phyloP scores from a whole-genome alignment of 2,329 filamentous ascomycete genomes.

The Colletotrichum scovillei region DNA sequence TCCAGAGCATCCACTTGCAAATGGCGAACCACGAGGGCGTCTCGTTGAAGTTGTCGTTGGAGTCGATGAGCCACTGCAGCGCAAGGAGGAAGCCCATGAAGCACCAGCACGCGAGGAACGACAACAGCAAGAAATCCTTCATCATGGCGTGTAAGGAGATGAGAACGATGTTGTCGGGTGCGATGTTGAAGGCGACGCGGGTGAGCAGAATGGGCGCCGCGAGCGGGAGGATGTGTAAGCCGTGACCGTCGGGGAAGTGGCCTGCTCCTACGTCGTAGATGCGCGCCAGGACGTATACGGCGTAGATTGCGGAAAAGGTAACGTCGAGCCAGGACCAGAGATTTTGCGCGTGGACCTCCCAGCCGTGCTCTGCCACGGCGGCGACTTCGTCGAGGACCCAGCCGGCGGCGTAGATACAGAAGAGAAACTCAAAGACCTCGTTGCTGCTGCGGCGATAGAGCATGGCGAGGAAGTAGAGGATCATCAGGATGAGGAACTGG shows the following conservation, averaged over 20 bases:
- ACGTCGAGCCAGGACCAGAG: slow-evolving; percentile 81
- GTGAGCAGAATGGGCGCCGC: slow-evolving; percentile 78
- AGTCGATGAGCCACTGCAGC: slow-evolving; percentile 70
- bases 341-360: slow-evolving; percentile 79
- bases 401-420: slow-evolving; percentile 72
- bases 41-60: slow-evolving; percentile 40
- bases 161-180: slow-evolving; percentile 81
- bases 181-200: slow-evolving; percentile 76
- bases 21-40: slow-evolving; percentile 63
- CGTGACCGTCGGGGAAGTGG: slow-evolving; percentile 57
- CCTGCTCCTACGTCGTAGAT: slow-evolving; percentile 60
- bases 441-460: slow-evolving; percentile 61
- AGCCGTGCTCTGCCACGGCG: slow-evolving; percentile 72
- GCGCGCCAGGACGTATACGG: slow-evolving; percentile 69
- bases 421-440: slow-evolving; percentile 67
- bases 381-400: slow-evolving; percentile 76
- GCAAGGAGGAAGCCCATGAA: slow-evolving; percentile 79
- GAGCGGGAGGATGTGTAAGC: slow-evolving; percentile 73
- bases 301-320: slow-evolving; percentile 73
- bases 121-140: slow-evolving; percentile 76
- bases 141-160: slow-evolving; percentile 81
- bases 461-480: slow-evolving; percentile 74
- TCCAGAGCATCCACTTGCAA: slow-evolving; percentile 82
- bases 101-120: slow-evolving; percentile 65
- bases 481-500: slow-evolving; percentile 73